phyloP scores from a whole-genome alignment of 2,329 filamentous ascomycete genomes.

The Clonostachys chloroleuca region DNA sequence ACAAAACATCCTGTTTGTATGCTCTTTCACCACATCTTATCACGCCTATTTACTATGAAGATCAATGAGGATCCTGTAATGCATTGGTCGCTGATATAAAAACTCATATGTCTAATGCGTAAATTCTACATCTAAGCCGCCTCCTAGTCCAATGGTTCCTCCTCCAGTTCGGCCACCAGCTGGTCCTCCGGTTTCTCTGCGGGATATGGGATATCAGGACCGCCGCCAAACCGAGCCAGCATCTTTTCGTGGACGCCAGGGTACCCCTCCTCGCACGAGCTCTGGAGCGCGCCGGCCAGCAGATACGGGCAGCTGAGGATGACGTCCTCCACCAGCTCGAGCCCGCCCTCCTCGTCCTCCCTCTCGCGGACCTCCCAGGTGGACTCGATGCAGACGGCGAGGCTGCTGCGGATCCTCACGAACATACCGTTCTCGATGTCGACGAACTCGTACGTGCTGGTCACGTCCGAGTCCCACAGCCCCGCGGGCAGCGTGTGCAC shows the following conservation, averaged over 20 bases:
- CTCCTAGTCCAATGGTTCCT: too few species aligned
- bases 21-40: too few species aligned
- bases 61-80: too few species aligned
- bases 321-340: conserved; percentile 44
- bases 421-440: conserved; percentile 44
- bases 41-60: too few species aligned
- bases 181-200: too few species aligned
- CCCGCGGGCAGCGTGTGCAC: conserved; percentile 49
- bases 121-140: too few species aligned
- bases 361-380: conserved; percentile 35
- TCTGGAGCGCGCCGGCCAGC: conserved; percentile 41
- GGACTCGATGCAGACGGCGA: conserved; percentile 49
- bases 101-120: too few species aligned
- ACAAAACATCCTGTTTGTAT: too few species aligned
- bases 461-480: conserved; percentile 49
- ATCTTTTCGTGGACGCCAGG: conserved; percentile 44
- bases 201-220: too few species aligned
- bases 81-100: too few species aligned
- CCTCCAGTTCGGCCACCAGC: too few species aligned
- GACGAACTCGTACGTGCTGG: conserved; percentile 50
- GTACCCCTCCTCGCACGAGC: conserved; percentile 47
- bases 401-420: conserved; percentile 43
- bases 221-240: conserved; percentile 6
- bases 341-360: conserved; percentile 12
- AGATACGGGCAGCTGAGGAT: conserved; percentile 45